Base-by-base conservation (phyloP, 164 flowering plant species). In the Piper longum region DNA sequence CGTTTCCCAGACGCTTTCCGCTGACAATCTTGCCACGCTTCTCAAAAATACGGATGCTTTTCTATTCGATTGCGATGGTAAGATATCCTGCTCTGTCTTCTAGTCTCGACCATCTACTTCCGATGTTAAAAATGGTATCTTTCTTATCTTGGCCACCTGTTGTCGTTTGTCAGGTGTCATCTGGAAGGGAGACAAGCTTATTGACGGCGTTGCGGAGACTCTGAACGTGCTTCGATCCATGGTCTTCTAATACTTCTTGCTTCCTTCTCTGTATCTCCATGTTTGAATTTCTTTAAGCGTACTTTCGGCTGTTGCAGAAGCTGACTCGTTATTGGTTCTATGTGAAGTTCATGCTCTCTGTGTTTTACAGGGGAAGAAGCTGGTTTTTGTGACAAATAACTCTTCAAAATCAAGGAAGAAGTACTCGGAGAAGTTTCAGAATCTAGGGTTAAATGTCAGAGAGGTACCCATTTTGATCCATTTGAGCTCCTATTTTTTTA, bases 1-100 rank as follows among this genome's bases (percentile, higher is more conserved):
- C 42, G 36, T 69, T 39, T 14, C 62, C 6, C 65, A 63, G 75
- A 80, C 58, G 56, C 91, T 91, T 18, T 73, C 81, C 16, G 11
- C 76, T 41, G 43, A 67, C 4, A 82, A 76, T 74, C 72, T 66
- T 62, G 43, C 40, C 6, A 45, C 72, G 62, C 90, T 92, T 12
- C 57, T 88, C 63, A 75, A 86, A 60, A 81, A 91, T 40, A 86
- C 84, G 41, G 91, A 92, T 59, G 89, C 85, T 17, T 92, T 92
- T 66, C 88, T 92, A 73, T 92, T 92, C 75, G 98, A 92, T 67
- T 92, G 96, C 78, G 98, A 92, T 69, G 97, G 96, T 91, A n/a
- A 43, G 59, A 12, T 43, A 17, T 42, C 18, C 36, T 8, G 7
- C 41, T 2, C 39, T 19, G 14, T 59, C 43, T 58, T 13, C 17